Percentiles rank a stretch among this genome's conserved stretches.
Conservation (phyloP, 1,139 yeast genomes). For the Protomyces pachydermus region DNA sequence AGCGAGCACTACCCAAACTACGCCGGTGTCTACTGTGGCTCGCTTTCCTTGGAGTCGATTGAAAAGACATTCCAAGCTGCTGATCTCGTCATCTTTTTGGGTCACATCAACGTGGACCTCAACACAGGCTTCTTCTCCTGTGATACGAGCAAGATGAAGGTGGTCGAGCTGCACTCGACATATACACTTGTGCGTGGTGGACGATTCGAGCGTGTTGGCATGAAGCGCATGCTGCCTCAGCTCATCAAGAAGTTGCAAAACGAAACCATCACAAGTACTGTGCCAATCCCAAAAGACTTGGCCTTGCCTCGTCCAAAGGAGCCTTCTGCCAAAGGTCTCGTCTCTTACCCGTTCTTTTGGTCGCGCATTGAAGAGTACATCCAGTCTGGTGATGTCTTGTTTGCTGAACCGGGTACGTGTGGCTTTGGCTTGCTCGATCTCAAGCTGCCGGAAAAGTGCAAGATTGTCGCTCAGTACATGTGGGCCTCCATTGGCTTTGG, state of each 20-base stretch:
- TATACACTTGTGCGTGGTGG: slow-evolving; percentile 8
- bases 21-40: slow-evolving; percentile 63
- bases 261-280: background rate
- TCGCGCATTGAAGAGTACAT: slow-evolving; percentile 40
- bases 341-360: slow-evolving; percentile 31
- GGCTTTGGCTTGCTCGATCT: slow-evolving; percentile 57
- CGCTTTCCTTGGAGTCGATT: slow-evolving; percentile 46
- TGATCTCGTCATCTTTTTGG: slow-evolving; percentile 42
- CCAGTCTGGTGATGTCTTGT: slow-evolving; percentile 57
- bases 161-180: slow-evolving; percentile 29
- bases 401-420: slow-evolving; percentile 68
- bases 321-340: slow-evolving; percentile 30
- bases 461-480: slow-evolving; percentile 58
- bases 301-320: slow-evolving; percentile 1
- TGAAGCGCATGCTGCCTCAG: slow-evolving; percentile 16
- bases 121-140: slow-evolving; percentile 45
- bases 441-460: slow-evolving; percentile 50
- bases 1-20: slow-evolving; percentile 54
- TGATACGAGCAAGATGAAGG: slow-evolving; percentile 39
- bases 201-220: slow-evolving; percentile 13
- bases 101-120: slow-evolving; percentile 43
- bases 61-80: slow-evolving; percentile 40
- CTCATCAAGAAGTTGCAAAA: background rate
- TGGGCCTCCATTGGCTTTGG: slow-evolving; percentile 84
- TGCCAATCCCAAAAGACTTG: background rate